These are phyloP conservation scores for Cytospora schulzeri DNA, from an alignment of 2,329 filamentous ascomycete species.

Conservation along the genomic window DNA sequence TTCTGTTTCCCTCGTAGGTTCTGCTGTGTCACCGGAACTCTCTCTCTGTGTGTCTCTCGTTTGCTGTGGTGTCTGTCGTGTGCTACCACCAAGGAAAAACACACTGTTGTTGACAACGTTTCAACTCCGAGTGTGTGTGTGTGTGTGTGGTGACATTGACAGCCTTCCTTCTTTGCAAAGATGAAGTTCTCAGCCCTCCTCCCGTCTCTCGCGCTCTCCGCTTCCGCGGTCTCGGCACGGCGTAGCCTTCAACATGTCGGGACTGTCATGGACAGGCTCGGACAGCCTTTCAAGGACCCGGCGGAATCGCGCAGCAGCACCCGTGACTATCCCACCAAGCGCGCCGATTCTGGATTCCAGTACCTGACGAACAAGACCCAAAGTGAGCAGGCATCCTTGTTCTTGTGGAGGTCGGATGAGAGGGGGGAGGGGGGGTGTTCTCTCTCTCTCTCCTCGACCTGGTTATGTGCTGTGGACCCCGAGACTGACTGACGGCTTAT, in stretches of 20 bases:
- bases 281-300: slow-evolving; percentile 1
- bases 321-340: slow-evolving; percentile 12
- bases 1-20: too few relatives aligned
- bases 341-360: slow-evolving; percentile 2
- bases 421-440: too few relatives aligned
- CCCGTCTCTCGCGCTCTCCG: slow-evolving; percentile 14
- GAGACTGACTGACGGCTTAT: neutral
- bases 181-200: slow-evolving; percentile 22
- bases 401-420: neutral
- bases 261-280: slow-evolving; percentile 13
- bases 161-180: neutral
- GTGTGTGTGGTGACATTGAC: too few relatives aligned
- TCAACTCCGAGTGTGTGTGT: neutral
- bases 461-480: neutral
- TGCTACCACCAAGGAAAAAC: neutral
- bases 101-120: neutral
- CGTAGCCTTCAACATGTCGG: slow-evolving; percentile 24
- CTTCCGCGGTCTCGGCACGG: slow-evolving; percentile 7
- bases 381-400: slow-evolving; percentile 1
- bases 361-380: slow-evolving; percentile 21
- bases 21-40: neutral
- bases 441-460: neutral
- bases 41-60: neutral
- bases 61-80: neutral
- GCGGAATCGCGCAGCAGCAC: slow-evolving; percentile 8